Evolutionary conservation across 2,329 filamentous ascomycete species (phyloP).

Genomic region (Furcasterigmium furcatum): DNA sequence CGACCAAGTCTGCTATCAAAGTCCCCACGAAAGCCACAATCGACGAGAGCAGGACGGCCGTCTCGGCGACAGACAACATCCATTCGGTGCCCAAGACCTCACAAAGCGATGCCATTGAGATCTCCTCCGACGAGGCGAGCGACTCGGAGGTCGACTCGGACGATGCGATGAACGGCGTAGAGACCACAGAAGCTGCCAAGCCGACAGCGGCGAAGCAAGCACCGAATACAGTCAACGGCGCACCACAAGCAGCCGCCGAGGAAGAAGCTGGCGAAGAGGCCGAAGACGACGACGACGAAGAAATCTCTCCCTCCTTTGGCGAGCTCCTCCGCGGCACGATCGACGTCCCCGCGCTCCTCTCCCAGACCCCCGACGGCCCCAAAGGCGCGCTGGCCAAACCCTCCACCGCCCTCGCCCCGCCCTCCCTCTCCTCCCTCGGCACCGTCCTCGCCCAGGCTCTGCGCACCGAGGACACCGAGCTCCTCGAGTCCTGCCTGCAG

Average conservation of each 20-base stretch:
- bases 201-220: constrained; percentile 16
- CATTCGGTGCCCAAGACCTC: background rate
- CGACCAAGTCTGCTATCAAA: constrained; percentile 51
- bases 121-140: constrained; percentile 53
- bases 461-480: constrained; percentile 82
- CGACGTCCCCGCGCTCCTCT: constrained; percentile 65
- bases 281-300: constrained; percentile 33
- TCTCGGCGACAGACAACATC: constrained; percentile 35
- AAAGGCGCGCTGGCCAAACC: constrained; percentile 30
- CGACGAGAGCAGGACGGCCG: constrained; percentile 55
- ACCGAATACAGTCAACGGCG: constrained; percentile 9
- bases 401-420: constrained; percentile 50
- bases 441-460: constrained; percentile 94
- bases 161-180: constrained; percentile 14
- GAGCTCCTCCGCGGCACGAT: constrained; percentile 78
- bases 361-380: constrained; percentile 27
- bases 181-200: constrained; percentile 10
- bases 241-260: constrained; percentile 10
- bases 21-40: constrained; percentile 45
- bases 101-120: constrained; percentile 39
- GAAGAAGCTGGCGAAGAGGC: constrained; percentile 21
- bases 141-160: constrained; percentile 33
- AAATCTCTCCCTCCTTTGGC: constrained; percentile 68
- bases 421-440: constrained; percentile 76
- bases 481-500: constrained; percentile 90